phyloP scores from a whole-genome alignment of 2,329 filamentous ascomycete genomes.

The Colletotrichum siamense region DNA sequence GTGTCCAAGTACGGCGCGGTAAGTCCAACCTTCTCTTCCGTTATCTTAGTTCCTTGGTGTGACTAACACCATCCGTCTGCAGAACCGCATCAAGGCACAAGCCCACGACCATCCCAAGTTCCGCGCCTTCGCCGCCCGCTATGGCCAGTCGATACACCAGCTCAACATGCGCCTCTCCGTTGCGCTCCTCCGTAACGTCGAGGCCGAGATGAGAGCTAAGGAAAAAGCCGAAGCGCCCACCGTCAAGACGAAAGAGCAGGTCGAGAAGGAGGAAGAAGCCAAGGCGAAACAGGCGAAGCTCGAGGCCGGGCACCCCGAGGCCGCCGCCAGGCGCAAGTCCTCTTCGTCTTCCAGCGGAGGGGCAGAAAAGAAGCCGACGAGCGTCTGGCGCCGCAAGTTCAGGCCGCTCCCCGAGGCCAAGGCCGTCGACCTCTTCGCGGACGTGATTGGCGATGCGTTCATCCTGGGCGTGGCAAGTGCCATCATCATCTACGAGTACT shows the following conservation, averaged over 20 bases:
- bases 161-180: constrained; percentile 71
- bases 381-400: constrained; percentile 68
- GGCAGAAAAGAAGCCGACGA: constrained; percentile 35
- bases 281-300: constrained; percentile 43
- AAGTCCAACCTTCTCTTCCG: constrained; percentile 35
- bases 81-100: constrained; percentile 72
- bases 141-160: constrained; percentile 70
- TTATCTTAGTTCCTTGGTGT: not conserved
- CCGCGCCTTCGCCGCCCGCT: constrained; percentile 63
- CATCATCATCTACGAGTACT: constrained; percentile 67
- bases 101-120: constrained; percentile 70
- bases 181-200: constrained; percentile 60
- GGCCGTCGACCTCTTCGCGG: constrained; percentile 71
- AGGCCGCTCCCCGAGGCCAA: constrained; percentile 67
- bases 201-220: constrained; percentile 62
- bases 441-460: constrained; percentile 68
- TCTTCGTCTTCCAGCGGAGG: not conserved
- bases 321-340: not conserved
- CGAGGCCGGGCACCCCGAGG: constrained; percentile 25
- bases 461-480: constrained; percentile 64
- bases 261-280: constrained; percentile 57
- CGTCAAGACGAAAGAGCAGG: constrained; percentile 68
- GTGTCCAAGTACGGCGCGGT: constrained; percentile 74
- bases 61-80: constrained; percentile 10
- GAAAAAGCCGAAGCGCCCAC: constrained; percentile 69